Evolutionary conservation across 108 stramenopile species (phyloP).

Genomic region (Aurantiochytrium sp.): DNA sequence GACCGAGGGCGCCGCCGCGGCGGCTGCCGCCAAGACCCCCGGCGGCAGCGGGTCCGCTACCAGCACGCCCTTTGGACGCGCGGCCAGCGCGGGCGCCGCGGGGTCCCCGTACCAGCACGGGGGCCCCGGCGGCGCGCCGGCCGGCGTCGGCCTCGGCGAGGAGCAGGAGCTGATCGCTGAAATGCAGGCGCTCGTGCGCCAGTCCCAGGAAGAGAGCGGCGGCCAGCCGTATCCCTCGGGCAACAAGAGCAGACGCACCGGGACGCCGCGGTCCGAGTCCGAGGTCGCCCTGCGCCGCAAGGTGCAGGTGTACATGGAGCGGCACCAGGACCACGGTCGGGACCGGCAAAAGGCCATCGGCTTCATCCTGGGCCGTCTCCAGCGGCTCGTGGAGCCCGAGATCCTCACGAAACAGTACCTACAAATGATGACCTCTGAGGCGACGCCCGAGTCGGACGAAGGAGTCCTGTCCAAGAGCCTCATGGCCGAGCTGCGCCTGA

Average conservation of each 20-base stretch:
- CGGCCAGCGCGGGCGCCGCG: no score
- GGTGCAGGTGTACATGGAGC: conserved; percentile 25
- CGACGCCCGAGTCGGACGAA: background rate
- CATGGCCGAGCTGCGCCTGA: conserved; percentile 2
- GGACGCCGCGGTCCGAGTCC: background rate
- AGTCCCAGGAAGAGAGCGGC: background rate
- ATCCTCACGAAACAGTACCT: background rate
- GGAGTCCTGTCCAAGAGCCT: background rate
- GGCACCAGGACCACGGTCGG: conserved; percentile 20
- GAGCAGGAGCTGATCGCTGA: conserved; percentile 16
- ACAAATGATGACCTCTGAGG: conserved; percentile 12
- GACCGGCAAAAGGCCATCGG: conserved; percentile 27
- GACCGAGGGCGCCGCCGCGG: background rate
- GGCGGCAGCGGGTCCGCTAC: background rate
- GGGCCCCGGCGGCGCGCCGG: background rate
- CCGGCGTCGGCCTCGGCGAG: background rate
- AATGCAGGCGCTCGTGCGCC: background rate
- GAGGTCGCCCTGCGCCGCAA: background rate
- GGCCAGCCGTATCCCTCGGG: background rate
- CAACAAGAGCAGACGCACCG: background rate
- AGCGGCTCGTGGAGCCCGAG: conserved; percentile 27
- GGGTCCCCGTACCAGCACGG: background rate
- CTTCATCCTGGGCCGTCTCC: background rate
- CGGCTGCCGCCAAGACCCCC: background rate
- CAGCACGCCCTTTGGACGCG: background rate